These are phyloP conservation scores for Cyberlindnera maclurae DNA, from an alignment of 805 yeast species.

Conservation along the genomic window DNA sequence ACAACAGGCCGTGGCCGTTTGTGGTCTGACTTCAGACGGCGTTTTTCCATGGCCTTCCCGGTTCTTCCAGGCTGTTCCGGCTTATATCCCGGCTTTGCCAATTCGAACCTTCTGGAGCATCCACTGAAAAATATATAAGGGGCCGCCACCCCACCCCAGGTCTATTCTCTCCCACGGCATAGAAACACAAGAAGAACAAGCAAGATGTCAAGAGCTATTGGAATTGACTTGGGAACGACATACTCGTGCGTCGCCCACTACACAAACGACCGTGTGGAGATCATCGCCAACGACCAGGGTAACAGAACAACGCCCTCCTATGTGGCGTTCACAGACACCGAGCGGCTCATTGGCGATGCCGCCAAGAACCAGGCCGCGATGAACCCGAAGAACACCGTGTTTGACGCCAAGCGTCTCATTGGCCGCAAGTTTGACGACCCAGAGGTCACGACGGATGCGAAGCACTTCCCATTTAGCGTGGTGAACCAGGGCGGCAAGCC, in stretches of 20 bases:
- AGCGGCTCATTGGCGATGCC: constrained; percentile 94
- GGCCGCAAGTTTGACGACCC: constrained; percentile 77
- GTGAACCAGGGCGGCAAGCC: constrained; percentile 81
- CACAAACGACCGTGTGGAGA: constrained; percentile 83
- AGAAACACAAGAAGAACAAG: constrained; percentile 3
- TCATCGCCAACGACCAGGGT: constrained; percentile 96
- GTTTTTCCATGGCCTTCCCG: too few species aligned
- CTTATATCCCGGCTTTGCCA: background rate
- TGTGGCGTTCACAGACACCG: constrained; percentile 93
- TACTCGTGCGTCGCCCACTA: constrained; percentile 95
- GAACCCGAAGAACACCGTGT: constrained; percentile 90
- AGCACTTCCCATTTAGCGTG: constrained; percentile 86
- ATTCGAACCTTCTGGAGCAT: constrained; percentile 8
- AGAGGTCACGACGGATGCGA: constrained; percentile 71
- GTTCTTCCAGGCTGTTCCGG: background rate
- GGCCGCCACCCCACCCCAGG: constrained; percentile 1
- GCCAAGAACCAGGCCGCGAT: constrained; percentile 98
- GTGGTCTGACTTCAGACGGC: too few species aligned
- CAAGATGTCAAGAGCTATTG: constrained; percentile 53
- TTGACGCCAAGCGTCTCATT: constrained; percentile 93
- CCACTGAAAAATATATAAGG: constrained; percentile 4
- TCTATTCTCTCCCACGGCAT: background rate
- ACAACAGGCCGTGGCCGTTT: background rate
- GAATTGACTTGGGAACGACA: constrained; percentile 96
- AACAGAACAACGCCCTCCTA: constrained; percentile 97